A percentile compares a stretch with the other conserved stretches of the same genome.
phyloP scores from a whole-genome alignment of 192 early-diverging fungal genomes.

The Borealophlyctis nickersoniae region DNA sequence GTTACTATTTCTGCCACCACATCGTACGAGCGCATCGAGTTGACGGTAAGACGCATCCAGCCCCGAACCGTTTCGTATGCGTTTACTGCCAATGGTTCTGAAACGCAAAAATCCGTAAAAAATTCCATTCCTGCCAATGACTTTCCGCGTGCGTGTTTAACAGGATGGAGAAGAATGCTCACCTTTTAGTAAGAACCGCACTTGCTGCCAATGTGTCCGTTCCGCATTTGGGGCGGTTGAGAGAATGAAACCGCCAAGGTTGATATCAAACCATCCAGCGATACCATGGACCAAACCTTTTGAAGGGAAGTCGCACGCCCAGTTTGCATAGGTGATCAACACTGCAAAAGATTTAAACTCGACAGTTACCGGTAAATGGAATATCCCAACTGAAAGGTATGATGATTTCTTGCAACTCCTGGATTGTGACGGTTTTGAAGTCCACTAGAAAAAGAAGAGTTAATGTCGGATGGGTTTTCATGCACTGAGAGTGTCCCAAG shows the following conservation, averaged over 20 bases:
- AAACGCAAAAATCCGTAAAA: neutral
- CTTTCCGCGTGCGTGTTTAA: no score
- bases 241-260: slow-evolving; percentile 75
- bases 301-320: neutral
- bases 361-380: slow-evolving; percentile 72
- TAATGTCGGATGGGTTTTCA: neutral
- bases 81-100: slow-evolving; percentile 93
- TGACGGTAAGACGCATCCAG: slow-evolving; percentile 80
- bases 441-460: slow-evolving; percentile 61
- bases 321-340: slow-evolving; percentile 16
- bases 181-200: slow-evolving; percentile 82
- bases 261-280: slow-evolving; percentile 95
- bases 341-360: no score
- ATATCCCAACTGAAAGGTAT: slow-evolving; percentile 82
- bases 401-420: slow-evolving; percentile 76
- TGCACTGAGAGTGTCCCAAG: neutral
- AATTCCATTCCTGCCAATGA: no score
- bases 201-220: slow-evolving; percentile 98
- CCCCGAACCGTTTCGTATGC: slow-evolving; percentile 82
- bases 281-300: slow-evolving; percentile 80
- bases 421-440: slow-evolving; percentile 76
- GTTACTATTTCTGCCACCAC: slow-evolving; percentile 70
- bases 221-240: slow-evolving; percentile 82
- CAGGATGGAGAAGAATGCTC: no score
- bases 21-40: slow-evolving; percentile 89